phyloP scores from a whole-genome alignment of 345 rosid species.

The Turritis glabra region DNA sequence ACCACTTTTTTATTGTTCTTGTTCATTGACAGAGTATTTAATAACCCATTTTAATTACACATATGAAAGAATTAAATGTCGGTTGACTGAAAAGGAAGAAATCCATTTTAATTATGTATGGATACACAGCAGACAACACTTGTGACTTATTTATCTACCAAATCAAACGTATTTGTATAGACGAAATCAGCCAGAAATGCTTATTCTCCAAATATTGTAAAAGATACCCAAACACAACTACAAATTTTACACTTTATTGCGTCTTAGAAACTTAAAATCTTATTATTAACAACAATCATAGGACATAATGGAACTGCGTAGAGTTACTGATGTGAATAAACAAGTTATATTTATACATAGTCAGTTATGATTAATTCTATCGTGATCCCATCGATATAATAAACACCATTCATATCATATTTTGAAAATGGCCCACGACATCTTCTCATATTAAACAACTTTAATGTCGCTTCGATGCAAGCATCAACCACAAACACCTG shows the following conservation, averaged over 20 bases:
- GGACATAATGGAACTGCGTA: not conserved
- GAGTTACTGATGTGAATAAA: no score
- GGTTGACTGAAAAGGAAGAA: not conserved
- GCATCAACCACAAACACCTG: conserved; percentile 5
- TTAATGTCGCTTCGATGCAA: not conserved
- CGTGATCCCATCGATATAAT: not conserved
- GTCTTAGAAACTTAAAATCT: no score
- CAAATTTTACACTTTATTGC: not conserved
- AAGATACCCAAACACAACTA: not conserved
- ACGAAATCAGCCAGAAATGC: no score
- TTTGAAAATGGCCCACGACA: conserved; percentile 5
- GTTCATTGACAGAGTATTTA: no score
- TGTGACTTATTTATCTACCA: no score
- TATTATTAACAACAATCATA: not conserved
- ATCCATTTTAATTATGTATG: not conserved
- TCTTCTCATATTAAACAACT: conserved; percentile 12
- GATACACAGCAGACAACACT: no score
- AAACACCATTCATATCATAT: conserved; percentile 8
- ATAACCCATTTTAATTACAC: not conserved
- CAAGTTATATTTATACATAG: not conserved
- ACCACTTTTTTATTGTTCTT: not conserved
- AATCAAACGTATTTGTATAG: not conserved
- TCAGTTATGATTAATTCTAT: not conserved
- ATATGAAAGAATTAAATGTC: not conserved
- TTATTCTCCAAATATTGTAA: not conserved